These are phyloP conservation scores for Tolypocladium inflatum DNA, from an alignment of 2,329 filamentous ascomycete genomes.

Conservation along the genomic window DNA sequence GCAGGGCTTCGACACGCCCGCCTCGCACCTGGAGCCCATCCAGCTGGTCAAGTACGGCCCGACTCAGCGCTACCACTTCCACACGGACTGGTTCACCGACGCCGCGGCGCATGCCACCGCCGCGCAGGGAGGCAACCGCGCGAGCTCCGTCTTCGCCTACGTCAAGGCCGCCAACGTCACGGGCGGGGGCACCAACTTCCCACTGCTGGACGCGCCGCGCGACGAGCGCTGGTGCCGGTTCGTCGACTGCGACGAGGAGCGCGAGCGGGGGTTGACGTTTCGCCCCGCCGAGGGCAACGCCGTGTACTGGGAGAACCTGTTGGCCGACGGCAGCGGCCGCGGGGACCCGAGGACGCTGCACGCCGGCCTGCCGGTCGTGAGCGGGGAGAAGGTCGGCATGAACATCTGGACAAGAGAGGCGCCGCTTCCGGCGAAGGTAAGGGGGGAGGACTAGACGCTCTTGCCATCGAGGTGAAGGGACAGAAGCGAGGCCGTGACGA, in stretches of 20 bases:
- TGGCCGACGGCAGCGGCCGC: conserved; percentile 17
- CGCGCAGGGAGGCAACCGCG: conserved; percentile 31
- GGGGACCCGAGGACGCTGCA: conserved; percentile 36
- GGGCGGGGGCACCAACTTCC: conserved; percentile 41
- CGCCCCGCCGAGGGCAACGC: conserved; percentile 36
- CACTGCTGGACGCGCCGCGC: conserved; percentile 26
- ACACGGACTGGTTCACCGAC: conserved; percentile 41
- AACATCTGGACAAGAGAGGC: conserved; percentile 42
- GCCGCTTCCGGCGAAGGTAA: conserved; percentile 20
- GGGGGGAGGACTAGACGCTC: background rate
- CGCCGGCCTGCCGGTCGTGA: conserved; percentile 34
- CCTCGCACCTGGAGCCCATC: conserved; percentile 32
- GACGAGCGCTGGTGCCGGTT: conserved; percentile 31
- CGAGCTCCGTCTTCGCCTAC: conserved; percentile 39
- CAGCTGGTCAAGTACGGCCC: conserved; percentile 37
- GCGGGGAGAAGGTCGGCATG: conserved; percentile 39
- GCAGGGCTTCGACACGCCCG: conserved; percentile 30
- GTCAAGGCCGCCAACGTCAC: conserved; percentile 30
- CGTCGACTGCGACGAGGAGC: conserved; percentile 38
- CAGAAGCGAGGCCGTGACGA: background rate
- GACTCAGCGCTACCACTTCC: conserved; percentile 37
- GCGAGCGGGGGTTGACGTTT: conserved; percentile 37
- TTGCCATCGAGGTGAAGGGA: background rate
- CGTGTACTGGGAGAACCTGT: conserved; percentile 38
- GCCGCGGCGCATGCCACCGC: conserved; percentile 22